A percentile compares a stretch with the other conserved stretches of the same genome.
phyloP scores from a whole-genome alignment of 2,329 filamentous ascomycete genomes.

The Paecilomyces sp. region DNA sequence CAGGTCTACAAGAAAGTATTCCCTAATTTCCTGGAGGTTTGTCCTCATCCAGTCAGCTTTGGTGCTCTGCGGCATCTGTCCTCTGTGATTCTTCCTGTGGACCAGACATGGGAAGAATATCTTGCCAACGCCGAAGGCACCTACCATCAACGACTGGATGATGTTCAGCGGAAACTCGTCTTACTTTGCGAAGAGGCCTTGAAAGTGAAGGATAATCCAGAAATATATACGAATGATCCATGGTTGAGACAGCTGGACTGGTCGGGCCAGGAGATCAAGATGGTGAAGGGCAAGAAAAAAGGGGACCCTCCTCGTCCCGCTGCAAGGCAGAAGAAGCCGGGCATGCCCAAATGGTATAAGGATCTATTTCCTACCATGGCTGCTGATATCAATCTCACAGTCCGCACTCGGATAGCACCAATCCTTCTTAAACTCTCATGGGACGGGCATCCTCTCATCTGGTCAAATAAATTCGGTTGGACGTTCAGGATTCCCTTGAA shows the following conservation, averaged over 20 bases:
- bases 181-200: slow-evolving; percentile 70
- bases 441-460: slow-evolving; percentile 83
- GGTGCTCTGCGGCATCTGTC: slow-evolving; percentile 89
- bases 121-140: slow-evolving; percentile 76
- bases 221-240: slow-evolving; percentile 69
- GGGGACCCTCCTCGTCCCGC: slow-evolving; percentile 68
- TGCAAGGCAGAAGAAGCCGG: slow-evolving; percentile 82
- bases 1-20: slow-evolving; percentile 92
- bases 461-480: slow-evolving; percentile 93
- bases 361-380: slow-evolving; percentile 69
- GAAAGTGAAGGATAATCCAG: slow-evolving; percentile 60
- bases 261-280: slow-evolving; percentile 85
- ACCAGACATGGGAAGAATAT: slow-evolving; percentile 82
- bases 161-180: slow-evolving; percentile 68
- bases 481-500: slow-evolving; percentile 68
- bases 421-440: slow-evolving; percentile 76
- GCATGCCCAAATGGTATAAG: slow-evolving; percentile 95
- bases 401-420: slow-evolving; percentile 81
- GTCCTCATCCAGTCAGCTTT: slow-evolving; percentile 95
- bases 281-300: slow-evolving; percentile 89
- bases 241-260: slow-evolving; percentile 94
- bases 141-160: slow-evolving; percentile 68
- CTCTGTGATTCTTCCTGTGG: slow-evolving; percentile 83
- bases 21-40: slow-evolving; percentile 78
- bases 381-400: slow-evolving; percentile 64